Base-by-base conservation (phyloP, 495 filamentous ascomycete genomes). In the Astrothelium subdiscretum region DNA sequence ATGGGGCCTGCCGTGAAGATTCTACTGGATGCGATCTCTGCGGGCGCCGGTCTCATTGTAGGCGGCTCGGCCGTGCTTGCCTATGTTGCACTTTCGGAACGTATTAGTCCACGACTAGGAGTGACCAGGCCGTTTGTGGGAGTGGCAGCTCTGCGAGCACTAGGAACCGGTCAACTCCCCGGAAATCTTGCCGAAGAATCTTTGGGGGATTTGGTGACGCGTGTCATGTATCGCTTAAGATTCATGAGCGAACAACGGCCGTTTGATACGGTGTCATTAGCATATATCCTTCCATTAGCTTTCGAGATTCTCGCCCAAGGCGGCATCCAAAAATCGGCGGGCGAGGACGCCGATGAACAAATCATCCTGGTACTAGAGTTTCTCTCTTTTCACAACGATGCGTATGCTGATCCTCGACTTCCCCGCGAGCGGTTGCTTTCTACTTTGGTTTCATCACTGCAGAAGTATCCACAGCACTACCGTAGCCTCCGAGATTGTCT, bases 401-500 rank as follows among this genome's bases (percentile, higher is more conserved):
- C 60, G 42, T 73, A 80, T 75, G 83, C 71, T 73, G 86, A 95
- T 67, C 74, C 79, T 20, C 81, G 83, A 32, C 78, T 97, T 32
- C 91, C 92, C 31, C 87, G 94, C 2, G 78, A 79, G 60, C 81
- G 91, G 52, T 77, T 95, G 20, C 72, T 97, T 0, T 69, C 79
- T 11, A 78, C 82, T 1, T 75, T 97, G 27, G 85, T 96, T 31
- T 77, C 75, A 3, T 86, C 89, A 2, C 95, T 97, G 89, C 90
- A 95, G 67, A 81, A 78, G 66, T 97, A 92, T 71, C 87, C 83
- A 44, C 89, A 95, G 61, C 95, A 97, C 72, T 96, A 96, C 76
- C 95, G 94, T 73, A 74, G 90, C 38, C 83, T 96, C 72, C 96
- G 95, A 71, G 95, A 97, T 72, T 95, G 89, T 65, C 79, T 98